Evolutionary conservation across 257 asterid species (phyloP).

Genomic region (Primulina huaijiensis): DNA sequence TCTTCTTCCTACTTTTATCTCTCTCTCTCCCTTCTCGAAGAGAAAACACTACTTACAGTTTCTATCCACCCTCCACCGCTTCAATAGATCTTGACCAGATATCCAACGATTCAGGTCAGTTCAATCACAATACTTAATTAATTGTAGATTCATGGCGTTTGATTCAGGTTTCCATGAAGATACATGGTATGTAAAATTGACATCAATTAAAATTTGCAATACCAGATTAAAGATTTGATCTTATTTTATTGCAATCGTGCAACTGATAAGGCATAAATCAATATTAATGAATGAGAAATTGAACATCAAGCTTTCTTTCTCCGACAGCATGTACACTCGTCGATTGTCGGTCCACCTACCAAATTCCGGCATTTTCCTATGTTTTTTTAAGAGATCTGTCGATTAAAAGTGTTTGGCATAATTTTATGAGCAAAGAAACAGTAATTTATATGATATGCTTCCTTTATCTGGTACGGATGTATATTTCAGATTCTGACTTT

Average conservation of each 20-base stretch:
- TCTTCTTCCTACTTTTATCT: slow-evolving; percentile 27
- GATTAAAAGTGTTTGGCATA: slow-evolving; percentile 15
- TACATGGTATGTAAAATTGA: slow-evolving; percentile 14
- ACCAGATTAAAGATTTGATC: neutral
- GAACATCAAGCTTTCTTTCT: slow-evolving; percentile 1
- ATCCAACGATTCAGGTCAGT: slow-evolving; percentile 31
- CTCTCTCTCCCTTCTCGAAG: slow-evolving; percentile 5
- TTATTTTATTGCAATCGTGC: slow-evolving; percentile 3
- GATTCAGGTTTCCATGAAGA: neutral
- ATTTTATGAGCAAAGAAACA: slow-evolving; percentile 10
- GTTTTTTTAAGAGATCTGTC: slow-evolving; percentile 33
- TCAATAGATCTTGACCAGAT: slow-evolving; percentile 35
- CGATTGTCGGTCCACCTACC: neutral
- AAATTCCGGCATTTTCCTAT: neutral
- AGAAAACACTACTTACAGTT: slow-evolving; percentile 17
- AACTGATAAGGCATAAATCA: neutral
- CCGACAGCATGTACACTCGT: neutral
- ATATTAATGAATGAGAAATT: slow-evolving; percentile 10
- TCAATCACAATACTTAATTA: slow-evolving; percentile 1
- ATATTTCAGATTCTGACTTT: slow-evolving; percentile 8
- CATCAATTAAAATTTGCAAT: slow-evolving; percentile 15
- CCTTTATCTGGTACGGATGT: neutral
- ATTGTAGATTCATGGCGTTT: neutral
- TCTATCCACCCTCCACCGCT: slow-evolving; percentile 28
- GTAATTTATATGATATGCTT: neutral